Percentiles rank a stretch among this genome's conserved stretches.
Evolutionary conservation across 495 filamentous ascomycete genomes (phyloP).

Genomic region (Bacidia rubella): DNA sequence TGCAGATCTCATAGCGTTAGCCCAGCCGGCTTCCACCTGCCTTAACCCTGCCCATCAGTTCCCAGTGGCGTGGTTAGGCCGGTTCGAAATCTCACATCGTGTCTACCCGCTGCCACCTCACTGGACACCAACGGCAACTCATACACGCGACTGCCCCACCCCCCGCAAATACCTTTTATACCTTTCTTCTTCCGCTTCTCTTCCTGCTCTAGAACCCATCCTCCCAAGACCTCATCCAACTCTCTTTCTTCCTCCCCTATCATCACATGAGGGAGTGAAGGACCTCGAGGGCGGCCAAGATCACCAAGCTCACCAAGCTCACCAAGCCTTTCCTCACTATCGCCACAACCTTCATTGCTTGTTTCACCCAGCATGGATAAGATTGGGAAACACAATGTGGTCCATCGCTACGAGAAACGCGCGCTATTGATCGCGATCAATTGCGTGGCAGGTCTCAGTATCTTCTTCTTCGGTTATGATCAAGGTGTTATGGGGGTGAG

Average conservation of each 20-base stretch:
- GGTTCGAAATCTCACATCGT: slow-evolving; percentile 3
- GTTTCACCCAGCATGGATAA: slow-evolving; percentile 15
- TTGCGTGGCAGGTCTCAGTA: slow-evolving; percentile 45
- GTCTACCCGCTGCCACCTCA: slow-evolving; percentile 2
- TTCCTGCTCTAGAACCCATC: background rate
- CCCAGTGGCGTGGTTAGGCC: background rate
- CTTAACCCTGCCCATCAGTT: background rate
- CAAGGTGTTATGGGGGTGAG: slow-evolving; percentile 56
- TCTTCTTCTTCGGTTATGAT: slow-evolving; percentile 52
- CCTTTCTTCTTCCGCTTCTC: slow-evolving; percentile 2
- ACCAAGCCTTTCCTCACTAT: background rate
- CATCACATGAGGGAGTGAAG: background rate
- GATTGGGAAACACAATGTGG: slow-evolving; percentile 43
- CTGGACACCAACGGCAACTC: slow-evolving; percentile 1
- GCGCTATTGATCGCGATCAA: slow-evolving; percentile 52
- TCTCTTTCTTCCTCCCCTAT: slow-evolving; percentile 1
- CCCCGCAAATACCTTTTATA: slow-evolving; percentile 4
- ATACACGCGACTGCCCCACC: slow-evolving; percentile 4
- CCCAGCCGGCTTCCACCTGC: background rate
- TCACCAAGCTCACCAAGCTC: background rate
- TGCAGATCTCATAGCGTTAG: background rate
- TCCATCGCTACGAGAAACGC: slow-evolving; percentile 48
- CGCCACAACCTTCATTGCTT: background rate
- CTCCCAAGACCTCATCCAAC: background rate
- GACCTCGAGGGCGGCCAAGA: background rate